Base-by-base conservation (phyloP, 2,329 filamentous ascomycete genomes). In the Epicoccum nigrum region DNA sequence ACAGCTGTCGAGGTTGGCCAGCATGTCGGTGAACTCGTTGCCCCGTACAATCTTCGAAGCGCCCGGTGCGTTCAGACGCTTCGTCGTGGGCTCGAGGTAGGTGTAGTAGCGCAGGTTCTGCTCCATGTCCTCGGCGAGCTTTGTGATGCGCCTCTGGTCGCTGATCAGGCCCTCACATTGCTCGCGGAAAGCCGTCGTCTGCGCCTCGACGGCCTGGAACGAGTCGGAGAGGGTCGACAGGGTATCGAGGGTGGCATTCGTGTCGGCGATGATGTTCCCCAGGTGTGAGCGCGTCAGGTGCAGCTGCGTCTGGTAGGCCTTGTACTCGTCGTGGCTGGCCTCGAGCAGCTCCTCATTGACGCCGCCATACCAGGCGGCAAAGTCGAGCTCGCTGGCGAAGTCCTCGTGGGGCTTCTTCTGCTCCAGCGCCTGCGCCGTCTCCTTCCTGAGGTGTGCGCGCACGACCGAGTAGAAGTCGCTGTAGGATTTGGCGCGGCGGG, bases 91-190 rank as follows among this genome's bases (percentile, higher is more conserved):
- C 58, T 99, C 94, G 5, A 99, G 82, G 68, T 96, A 97, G 16
- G 89, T 85, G 72, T 99, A 99, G 74, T 96, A 97, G 68, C 92
- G 87, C n/a, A 97, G 79, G 63, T 97, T 95, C 19, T 90, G 89
- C 20, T 90, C 88, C 49, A 99, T 88, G 51, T 92, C 87, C 60
- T 95, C 85, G 2, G 92, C 91, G 33, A 99, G 81, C 59, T 82
- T 83, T 55, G 90, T 86, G 32, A 97, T 81, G 19, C 89, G 85
- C 63, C 83, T 85, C 75, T 97, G 92, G 64, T 96, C 92, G 1
- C 83, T 80, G 23, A 97, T 77, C 2, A 99, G 81, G 49, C 90
- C 89, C 69, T 97, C 91, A 74, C 94, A 99, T 73, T 96, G 92
- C 38, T 88, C 85, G 70, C 92, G 90, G 77, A 99, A 97, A 12